Evolutionary conservation across 495 filamentous ascomycete species (phyloP).

Genomic region (Cairneyella variabilis): DNA sequence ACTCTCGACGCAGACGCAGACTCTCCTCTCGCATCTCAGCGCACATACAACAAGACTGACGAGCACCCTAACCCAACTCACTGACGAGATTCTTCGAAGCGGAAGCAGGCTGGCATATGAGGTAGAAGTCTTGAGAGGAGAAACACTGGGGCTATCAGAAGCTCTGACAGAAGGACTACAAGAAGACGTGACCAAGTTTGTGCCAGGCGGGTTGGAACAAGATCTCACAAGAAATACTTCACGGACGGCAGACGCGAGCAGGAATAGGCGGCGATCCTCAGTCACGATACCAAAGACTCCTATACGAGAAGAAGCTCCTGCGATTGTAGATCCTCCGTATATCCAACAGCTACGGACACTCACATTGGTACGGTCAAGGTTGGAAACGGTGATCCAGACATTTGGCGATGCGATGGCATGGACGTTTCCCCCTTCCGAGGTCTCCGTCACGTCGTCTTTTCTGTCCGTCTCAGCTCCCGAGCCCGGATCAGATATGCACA

Average conservation of each 20-base stretch:
- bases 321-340: constrained; percentile 55
- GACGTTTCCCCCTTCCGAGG: constrained; percentile 77
- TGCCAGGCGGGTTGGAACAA: constrained; percentile 46
- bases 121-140: constrained; percentile 87
- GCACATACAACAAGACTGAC: constrained; percentile 83
- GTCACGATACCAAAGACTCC: constrained; percentile 21
- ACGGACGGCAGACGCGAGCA: constrained; percentile 6
- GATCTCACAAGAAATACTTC: constrained; percentile 12
- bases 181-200: constrained; percentile 66
- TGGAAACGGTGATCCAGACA: constrained; percentile 80
- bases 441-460: constrained; percentile 68
- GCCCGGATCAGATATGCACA: constrained; percentile 54
- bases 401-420: constrained; percentile 95
- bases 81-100: constrained; percentile 89
- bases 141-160: constrained; percentile 73
- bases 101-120: constrained; percentile 87
- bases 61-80: constrained; percentile 78
- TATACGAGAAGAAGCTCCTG: constrained; percentile 16
- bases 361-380: constrained; percentile 69
- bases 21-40: constrained; percentile 78
- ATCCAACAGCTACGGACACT: constrained; percentile 79
- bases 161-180: constrained; percentile 66
- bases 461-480: constrained; percentile 79
- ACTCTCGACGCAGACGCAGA: constrained; percentile 76
- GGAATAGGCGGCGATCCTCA: constrained; percentile 17